These are phyloP conservation scores for Quercus gilva DNA, from an alignment of 306 rosid species.

Conservation along the genomic window DNA sequence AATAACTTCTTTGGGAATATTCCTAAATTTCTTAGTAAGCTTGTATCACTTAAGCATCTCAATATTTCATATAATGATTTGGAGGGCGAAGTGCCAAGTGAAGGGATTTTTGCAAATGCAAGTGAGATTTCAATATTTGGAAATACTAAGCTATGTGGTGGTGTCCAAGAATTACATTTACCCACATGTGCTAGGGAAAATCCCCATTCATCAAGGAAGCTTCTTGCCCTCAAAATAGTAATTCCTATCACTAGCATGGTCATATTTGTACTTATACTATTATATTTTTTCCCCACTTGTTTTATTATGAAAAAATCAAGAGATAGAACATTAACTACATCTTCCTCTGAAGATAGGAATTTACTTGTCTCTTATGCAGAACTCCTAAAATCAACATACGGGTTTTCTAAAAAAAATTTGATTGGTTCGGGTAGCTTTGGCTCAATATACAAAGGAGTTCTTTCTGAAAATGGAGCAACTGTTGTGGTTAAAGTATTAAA, in stretches of 20 bases:
- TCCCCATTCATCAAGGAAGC: neutral
- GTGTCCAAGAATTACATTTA: conserved; percentile 26
- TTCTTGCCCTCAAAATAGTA: conserved; percentile 10
- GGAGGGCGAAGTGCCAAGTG: conserved; percentile 33
- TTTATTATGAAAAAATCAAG: neutral
- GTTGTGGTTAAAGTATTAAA: conserved; percentile 35
- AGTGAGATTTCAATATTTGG: conserved; percentile 16
- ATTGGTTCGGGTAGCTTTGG: conserved; percentile 41
- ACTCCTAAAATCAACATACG: conserved; percentile 19
- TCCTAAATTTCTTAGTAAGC: conserved; percentile 29
- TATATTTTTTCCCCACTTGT: neutral
- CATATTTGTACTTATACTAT: conserved; percentile 3
- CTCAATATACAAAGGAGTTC: conserved; percentile 38
- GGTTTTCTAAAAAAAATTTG: conserved; percentile 32
- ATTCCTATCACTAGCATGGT: conserved; percentile 22
- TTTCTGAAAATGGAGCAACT: conserved; percentile 3
- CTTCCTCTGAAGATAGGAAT: neutral
- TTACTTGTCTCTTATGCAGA: conserved; percentile 27
- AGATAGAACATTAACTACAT: neutral
- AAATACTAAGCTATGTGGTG: conserved; percentile 36
- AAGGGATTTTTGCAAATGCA: conserved; percentile 33
- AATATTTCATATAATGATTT: conserved; percentile 36
- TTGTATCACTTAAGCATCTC: conserved; percentile 7
- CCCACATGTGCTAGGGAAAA: conserved; percentile 17
- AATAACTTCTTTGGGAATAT: conserved; percentile 35